Conservation (phyloP, 2,329 filamentous ascomycete genomes). For the Podosphaera xanthii region DNA sequence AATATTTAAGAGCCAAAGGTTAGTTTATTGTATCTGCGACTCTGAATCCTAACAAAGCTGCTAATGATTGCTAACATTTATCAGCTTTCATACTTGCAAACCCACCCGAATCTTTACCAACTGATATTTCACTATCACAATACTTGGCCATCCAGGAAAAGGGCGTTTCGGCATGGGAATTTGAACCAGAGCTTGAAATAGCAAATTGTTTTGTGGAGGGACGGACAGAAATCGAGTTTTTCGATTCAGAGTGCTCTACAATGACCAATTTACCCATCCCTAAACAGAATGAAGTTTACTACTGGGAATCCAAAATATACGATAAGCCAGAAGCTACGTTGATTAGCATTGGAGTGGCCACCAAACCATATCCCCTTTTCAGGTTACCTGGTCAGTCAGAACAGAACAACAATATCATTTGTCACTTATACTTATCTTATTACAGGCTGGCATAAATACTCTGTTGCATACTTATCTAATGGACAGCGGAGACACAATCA, state of each 20-base stretch:
- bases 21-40: slow-evolving; percentile 12
- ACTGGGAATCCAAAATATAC: slow-evolving; percentile 98
- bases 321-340: slow-evolving; percentile 81
- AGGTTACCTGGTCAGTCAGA: slow-evolving; percentile 55
- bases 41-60: not conserved
- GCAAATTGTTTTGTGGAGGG: slow-evolving; percentile 97
- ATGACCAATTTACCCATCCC: slow-evolving; percentile 64
- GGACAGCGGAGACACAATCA: slow-evolving; percentile 81
- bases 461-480: slow-evolving; percentile 72
- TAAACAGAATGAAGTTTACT: slow-evolving; percentile 98
- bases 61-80: not conserved
- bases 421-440: not conserved
- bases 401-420: not conserved
- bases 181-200: slow-evolving; percentile 95
- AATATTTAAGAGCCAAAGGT: slow-evolving; percentile 94
- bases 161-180: slow-evolving; percentile 98
- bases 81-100: slow-evolving; percentile 83
- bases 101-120: slow-evolving; percentile 82
- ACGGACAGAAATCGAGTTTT: slow-evolving; percentile 95
- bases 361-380: slow-evolving; percentile 92
- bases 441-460: slow-evolving; percentile 73
- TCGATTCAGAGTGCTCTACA: slow-evolving; percentile 91
- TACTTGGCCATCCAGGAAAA: slow-evolving; percentile 98
- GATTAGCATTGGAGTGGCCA: slow-evolving; percentile 81
- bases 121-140: slow-evolving; percentile 91